A percentile compares a stretch with the other conserved stretches of the same genome.
These are phyloP conservation scores for Xylaria hypoxylon DNA, from an alignment of 2,329 filamentous ascomycete species.

Conservation along the genomic window DNA sequence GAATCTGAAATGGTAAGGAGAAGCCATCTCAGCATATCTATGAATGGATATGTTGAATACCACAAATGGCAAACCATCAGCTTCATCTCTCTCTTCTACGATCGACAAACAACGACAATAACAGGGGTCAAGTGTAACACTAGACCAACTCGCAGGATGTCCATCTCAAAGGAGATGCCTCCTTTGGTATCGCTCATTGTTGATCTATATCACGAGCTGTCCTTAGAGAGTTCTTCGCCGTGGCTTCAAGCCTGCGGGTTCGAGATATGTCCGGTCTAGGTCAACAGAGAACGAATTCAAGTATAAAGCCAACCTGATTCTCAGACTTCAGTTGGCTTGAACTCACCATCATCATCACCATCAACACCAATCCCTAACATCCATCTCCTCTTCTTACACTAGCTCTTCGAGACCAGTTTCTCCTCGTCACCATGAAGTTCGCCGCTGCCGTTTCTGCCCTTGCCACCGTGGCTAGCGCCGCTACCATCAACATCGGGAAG, in stretches of 20 bases:
- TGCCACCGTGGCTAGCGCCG: conserved; percentile 52
- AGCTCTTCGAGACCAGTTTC: neutral
- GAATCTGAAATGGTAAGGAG: neutral
- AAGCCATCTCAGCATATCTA: neutral
- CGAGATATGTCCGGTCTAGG: neutral
- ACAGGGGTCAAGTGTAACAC: neutral
- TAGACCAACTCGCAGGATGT: neutral
- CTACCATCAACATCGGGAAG: conserved; percentile 48
- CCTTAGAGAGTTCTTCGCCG: neutral
- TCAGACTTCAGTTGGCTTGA: neutral
- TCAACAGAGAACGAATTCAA: neutral
- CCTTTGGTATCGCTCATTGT: conserved; percentile 19
- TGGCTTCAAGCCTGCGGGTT: neutral
- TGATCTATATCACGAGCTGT: conserved; percentile 15
- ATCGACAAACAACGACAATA: conserved; percentile 7
- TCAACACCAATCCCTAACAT: neutral
- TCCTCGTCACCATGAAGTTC: conserved; percentile 53
- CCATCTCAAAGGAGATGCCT: conserved; percentile 18
- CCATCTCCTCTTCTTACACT: neutral
- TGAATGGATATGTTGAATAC: conserved; percentile 1
- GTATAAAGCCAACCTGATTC: conserved; percentile 17
- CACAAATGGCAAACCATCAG: neutral
- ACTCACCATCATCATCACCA: conserved; percentile 10
- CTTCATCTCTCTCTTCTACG: conserved; percentile 1
- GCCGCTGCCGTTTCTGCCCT: conserved; percentile 50